phyloP scores from a whole-genome alignment of 177 flowering plant species.

The Vitis hybrid region DNA sequence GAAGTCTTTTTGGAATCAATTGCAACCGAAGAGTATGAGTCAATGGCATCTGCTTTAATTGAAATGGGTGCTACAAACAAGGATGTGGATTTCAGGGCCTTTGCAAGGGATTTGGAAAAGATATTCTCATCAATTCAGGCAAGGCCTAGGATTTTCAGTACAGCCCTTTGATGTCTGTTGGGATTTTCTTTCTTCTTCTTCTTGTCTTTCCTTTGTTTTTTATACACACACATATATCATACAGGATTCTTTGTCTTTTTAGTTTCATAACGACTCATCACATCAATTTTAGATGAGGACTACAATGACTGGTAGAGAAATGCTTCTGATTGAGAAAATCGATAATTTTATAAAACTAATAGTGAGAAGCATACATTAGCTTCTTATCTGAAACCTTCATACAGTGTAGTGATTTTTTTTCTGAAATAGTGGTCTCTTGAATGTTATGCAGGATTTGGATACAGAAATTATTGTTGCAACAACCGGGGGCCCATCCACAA shows the following conservation, averaged over 20 bases:
- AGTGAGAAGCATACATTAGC: too few species aligned
- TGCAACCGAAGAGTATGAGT: constrained; percentile 76
- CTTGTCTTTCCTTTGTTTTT: too few species aligned
- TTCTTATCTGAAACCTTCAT: too few species aligned
- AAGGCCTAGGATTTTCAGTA: constrained; percentile 1
- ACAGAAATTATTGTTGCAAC: constrained; percentile 83
- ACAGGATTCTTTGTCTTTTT: too few species aligned
- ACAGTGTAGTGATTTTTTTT: too few species aligned
- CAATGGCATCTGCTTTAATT: constrained; percentile 88
- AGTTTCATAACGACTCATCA: too few species aligned
- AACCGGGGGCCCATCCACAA: constrained; percentile 51
- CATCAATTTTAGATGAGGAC: too few species aligned
- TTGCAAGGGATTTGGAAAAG: constrained; percentile 84
- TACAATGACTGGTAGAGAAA: too few species aligned
- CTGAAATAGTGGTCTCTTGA: neutral
- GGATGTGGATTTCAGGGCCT: constrained; percentile 69
- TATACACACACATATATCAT: too few species aligned
- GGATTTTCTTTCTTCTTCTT: neutral
- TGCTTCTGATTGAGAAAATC: too few species aligned
- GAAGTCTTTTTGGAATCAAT: constrained; percentile 78
- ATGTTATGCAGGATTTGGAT: constrained; percentile 69
- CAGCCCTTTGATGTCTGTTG: neutral
- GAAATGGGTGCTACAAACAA: constrained; percentile 89
- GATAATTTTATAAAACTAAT: too few species aligned
- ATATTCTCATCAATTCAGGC: constrained; percentile 88